Percentiles rank a stretch among this genome's conserved stretches.
phyloP scores from a whole-genome alignment of 2,329 filamentous ascomycete species.

The Xylaria sp. region DNA sequence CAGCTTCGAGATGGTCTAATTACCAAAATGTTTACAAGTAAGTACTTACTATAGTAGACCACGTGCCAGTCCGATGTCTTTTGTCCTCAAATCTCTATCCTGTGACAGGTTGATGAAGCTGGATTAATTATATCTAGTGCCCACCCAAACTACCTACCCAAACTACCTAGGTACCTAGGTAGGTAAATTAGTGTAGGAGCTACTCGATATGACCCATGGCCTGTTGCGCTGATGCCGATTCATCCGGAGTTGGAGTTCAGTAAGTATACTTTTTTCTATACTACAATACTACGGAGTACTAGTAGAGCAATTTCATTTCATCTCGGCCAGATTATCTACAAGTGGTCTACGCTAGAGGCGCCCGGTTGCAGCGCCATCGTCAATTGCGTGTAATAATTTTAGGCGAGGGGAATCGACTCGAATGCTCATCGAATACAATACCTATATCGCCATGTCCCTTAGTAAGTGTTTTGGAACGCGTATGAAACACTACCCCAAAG shows the following conservation, averaged over 20 bases:
- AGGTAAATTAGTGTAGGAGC: not conserved
- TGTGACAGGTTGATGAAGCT: not conserved
- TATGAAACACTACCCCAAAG: constrained; percentile 16
- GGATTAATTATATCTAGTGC: not conserved
- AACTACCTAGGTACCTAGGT: too few relatives aligned
- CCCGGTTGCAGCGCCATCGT: not conserved
- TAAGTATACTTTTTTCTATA: not conserved
- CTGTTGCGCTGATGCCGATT: constrained; percentile 24
- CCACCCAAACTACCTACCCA: too few relatives aligned
- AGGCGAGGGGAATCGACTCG: not conserved
- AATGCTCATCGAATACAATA: not conserved
- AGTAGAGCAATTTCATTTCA: constrained; percentile 12
- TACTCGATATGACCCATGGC: not conserved
- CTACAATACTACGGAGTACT: not conserved
- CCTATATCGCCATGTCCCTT: not conserved
- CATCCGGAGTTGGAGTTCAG: constrained; percentile 21
- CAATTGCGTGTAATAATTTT: too few relatives aligned
- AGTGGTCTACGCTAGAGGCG: not conserved
- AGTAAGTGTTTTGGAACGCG: constrained; percentile 14
- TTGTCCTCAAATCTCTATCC: not conserved
- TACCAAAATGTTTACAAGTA: not conserved
- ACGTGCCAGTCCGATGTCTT: not conserved
- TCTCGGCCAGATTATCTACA: constrained; percentile 14
- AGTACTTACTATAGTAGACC: not conserved
- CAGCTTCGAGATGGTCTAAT: not conserved